Base-by-base conservation (phyloP, 2,329 filamentous ascomycete species). In the Graphilbum sp. region DNA sequence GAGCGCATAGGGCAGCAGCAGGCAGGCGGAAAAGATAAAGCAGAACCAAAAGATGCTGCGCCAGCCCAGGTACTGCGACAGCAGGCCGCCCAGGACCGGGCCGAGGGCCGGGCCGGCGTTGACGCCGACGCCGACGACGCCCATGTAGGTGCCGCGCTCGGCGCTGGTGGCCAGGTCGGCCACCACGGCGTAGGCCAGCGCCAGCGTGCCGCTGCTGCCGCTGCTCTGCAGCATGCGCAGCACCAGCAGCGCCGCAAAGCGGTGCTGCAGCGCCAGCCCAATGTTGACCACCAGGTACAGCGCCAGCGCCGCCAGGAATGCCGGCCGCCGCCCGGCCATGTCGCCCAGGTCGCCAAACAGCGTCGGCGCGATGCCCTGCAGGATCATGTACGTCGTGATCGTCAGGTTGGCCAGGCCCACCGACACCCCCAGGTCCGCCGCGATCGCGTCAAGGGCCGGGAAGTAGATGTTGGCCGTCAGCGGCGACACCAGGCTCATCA, bases 91-190 rank as follows among this genome's bases (percentile, higher is more conserved):
- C 4, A 82, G 57, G 1, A 79, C 64, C 0, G 78, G 75, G 0
- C 71, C 66, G 5, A 73, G 39, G 1, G 68, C 57, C 3, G 67
- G 66, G 0, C 66, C 67, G 23, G 80, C 49, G 4, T 75, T 71
- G 38, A 69, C 60, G 15, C 69, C 74, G 4, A 63, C 64, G 24
- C 66, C 68, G n/a, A 75, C 70, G 42, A 75, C 67, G 36, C 72
- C 79, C 60, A 87, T 77, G 50, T 81, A 87, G 40, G 67, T 70
- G 3, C 82, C 83, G 47, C 83, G 63, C 52, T 88, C 79, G 0
- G 70, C 66, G 34, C 69, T 74, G 0, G 77, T 73, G 0, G 75
- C 67, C 5, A 86, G 66, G 48, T 90, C 83, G 1, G 78, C 75
- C 13, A 87, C 69, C 2, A 85, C 72, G 2, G 75, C 82, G 43